These are phyloP conservation scores for Takashimella koratensis DNA, from an alignment of 1,284 basidiomycete species.

Conservation along the genomic window DNA sequence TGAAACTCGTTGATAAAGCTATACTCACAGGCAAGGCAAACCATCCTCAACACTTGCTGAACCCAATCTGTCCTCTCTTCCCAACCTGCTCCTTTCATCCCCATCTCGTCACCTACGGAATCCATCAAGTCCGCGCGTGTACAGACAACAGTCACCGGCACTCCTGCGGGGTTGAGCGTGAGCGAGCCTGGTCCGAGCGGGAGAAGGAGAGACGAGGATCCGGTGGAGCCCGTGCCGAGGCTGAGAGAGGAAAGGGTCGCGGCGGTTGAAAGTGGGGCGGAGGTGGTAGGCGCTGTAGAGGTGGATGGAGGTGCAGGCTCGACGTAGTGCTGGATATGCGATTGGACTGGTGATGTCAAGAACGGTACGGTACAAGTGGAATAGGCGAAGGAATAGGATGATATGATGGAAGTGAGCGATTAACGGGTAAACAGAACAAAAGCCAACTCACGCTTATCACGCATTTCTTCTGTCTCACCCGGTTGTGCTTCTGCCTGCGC, in stretches of 20 bases:
- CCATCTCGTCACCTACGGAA: conserved; percentile 60
- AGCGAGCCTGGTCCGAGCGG: conserved; percentile 74
- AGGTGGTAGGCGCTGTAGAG: conserved; percentile 22
- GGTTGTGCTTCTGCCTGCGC: conserved; percentile 25
- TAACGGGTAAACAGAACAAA: no score
- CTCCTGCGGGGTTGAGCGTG: conserved; percentile 74
- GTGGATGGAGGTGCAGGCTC: conserved; percentile 65
- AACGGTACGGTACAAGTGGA: no score
- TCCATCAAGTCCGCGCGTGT: conserved; percentile 88
- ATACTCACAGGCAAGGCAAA: conserved; percentile 82
- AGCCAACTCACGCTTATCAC: conserved; percentile 75
- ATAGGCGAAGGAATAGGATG: no score
- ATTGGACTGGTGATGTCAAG: conserved; percentile 62
- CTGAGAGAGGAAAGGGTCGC: conserved; percentile 53
- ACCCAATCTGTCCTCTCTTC: conserved; percentile 94
- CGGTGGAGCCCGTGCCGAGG: conserved; percentile 52
- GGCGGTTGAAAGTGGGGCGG: conserved; percentile 4
- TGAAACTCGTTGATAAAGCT: no score
- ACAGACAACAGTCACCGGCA: conserved; percentile 85
- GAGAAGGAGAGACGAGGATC: conserved; percentile 50
- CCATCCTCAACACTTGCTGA: conserved; percentile 87
- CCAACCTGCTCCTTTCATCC: conserved; percentile 68
- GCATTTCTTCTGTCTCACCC: conserved; percentile 67
- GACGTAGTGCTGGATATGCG: conserved; percentile 79
- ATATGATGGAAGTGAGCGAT: no score